Base-by-base conservation (phyloP, 306 rosid genomes). In the Casuarina cunninghamiana region DNA sequence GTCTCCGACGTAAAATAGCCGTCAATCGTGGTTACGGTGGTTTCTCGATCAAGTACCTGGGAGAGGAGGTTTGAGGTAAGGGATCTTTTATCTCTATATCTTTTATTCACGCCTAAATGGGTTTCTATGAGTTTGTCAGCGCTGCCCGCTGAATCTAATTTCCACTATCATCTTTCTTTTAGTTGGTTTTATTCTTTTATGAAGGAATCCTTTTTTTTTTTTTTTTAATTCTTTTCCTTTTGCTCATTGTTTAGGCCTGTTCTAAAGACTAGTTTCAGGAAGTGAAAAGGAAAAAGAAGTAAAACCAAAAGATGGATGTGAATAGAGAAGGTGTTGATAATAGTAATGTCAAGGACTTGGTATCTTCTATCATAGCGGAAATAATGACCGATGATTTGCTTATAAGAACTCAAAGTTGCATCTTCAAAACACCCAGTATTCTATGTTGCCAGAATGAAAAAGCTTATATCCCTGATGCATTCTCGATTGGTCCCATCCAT, bases 401-500 rank as follows among this genome's bases (percentile, higher is more conserved):
- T 44, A 0, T 35, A 75, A 13, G 46, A 3, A 10, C 38, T 10
- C 0, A 2, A 0, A 43, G 83, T 35, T 51, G 86, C 75, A 83
- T 79, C 65, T 83, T 78, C 81, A 62, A 39, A 71, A 53, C 54
- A 50, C 86, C 77, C 1, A 3, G 6, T 10, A 39, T 70, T 50
- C 76, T 83, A 43, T 6, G 13, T 5, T 2, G 37, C 0, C 10
- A 43, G 16, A 71, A 54, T 0, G 10, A 10, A 38, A 15, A 69
- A 17, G 75, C 78, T 10, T 70, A 62, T 12, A n/a, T 11, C 5
- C 80, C 83, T 0, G 8, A 62, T 46, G 37, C 19, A 1, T 38
- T 83, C 37, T 70, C 82, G 13, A 72, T 82, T 44, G 81, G 84
- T 26, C 78, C 78, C 6, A 63, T 76, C 8, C 84, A 63, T 35